Conservation (phyloP, 257 asterid species). For the Nicotiana paniculata region DNA sequence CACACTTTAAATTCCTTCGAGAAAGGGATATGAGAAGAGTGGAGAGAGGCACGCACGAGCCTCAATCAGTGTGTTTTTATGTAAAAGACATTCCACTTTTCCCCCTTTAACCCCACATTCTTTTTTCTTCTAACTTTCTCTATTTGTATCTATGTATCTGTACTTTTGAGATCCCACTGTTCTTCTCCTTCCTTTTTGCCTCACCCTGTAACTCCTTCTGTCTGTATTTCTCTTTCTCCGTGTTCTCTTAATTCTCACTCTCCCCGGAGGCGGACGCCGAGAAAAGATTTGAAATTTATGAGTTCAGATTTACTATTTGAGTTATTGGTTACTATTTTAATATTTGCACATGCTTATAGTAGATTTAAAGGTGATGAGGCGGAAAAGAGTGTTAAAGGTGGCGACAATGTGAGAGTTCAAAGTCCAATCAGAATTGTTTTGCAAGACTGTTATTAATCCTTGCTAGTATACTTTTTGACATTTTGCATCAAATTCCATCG, state of each 20-base stretch:
- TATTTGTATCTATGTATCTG: background rate
- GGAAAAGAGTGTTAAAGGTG: background rate
- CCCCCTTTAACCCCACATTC: conserved; percentile 8
- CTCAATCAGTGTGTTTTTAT: conserved; percentile 7
- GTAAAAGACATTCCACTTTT: conserved; percentile 50
- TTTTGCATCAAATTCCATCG: background rate
- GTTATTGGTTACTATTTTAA: too few species aligned
- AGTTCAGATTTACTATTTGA: too few species aligned
- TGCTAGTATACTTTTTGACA: background rate
- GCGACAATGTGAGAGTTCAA: background rate
- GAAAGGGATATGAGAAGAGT: conserved; percentile 36
- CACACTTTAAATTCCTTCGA: conserved; percentile 73
- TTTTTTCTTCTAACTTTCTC: conserved; percentile 3
- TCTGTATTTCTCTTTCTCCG: too few species aligned
- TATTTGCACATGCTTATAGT: too few species aligned
- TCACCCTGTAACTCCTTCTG: too few species aligned
- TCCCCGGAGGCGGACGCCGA: too few species aligned
- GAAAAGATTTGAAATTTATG: too few species aligned
- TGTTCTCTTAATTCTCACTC: too few species aligned
- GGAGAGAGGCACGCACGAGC: conserved; percentile 21
- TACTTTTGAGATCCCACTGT: too few species aligned
- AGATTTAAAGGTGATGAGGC: background rate
- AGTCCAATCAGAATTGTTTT: background rate
- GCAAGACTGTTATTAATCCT: background rate
- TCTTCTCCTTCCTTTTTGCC: too few species aligned